A percentile compares a stretch with the other conserved stretches of the same genome.
Conservation (phyloP, 805 yeast genomes). For the Yarrowia divulgata region DNA sequence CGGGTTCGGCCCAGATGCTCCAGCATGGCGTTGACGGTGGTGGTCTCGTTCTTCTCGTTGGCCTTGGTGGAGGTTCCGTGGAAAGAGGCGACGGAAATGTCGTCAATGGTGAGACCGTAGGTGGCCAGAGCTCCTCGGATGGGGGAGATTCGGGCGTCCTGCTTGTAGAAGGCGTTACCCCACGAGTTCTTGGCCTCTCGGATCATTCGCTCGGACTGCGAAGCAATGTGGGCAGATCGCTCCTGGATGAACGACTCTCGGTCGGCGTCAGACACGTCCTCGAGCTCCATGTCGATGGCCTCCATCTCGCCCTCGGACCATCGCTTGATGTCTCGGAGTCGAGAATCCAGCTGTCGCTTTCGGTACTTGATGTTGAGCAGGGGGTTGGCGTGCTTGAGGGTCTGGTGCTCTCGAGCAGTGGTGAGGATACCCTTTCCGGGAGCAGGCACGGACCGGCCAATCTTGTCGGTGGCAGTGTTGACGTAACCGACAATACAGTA, state of each 20-base stretch:
- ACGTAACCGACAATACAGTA: slow-evolving; percentile 94
- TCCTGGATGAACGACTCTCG: slow-evolving; percentile 70
- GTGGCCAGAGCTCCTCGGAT: slow-evolving; percentile 96
- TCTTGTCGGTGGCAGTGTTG: slow-evolving; percentile 97
- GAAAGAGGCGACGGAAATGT: slow-evolving; percentile 95
- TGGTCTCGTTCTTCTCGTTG: slow-evolving; percentile 97
- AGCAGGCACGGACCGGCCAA: slow-evolving; percentile 98
- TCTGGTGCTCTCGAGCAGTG: slow-evolving; percentile 92
- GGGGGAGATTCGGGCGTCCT: slow-evolving; percentile 95
- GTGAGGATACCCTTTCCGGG: slow-evolving; percentile 99
- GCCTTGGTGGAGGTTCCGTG: slow-evolving; percentile 99
- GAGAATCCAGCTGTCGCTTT: slow-evolving; percentile 82
- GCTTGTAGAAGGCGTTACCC: slow-evolving; percentile 93
- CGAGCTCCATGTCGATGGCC: slow-evolving; percentile 73
- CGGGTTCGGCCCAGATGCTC: slow-evolving; percentile 92
- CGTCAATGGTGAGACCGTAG: slow-evolving; percentile 91
- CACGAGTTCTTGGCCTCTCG: slow-evolving; percentile 89
- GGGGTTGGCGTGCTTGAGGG: slow-evolving; percentile 77
- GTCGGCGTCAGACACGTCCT: slow-evolving; percentile 57
- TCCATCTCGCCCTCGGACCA: slow-evolving; percentile 88
- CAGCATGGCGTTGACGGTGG: slow-evolving; percentile 91
- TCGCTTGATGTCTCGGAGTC: slow-evolving; percentile 75
- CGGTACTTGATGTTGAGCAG: slow-evolving; percentile 91
- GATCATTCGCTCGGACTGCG: slow-evolving; percentile 84
- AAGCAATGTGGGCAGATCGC: slow-evolving; percentile 84